Conservation (phyloP, 2,329 filamentous ascomycete species). For the Aspergillus pseudotamarii region DNA sequence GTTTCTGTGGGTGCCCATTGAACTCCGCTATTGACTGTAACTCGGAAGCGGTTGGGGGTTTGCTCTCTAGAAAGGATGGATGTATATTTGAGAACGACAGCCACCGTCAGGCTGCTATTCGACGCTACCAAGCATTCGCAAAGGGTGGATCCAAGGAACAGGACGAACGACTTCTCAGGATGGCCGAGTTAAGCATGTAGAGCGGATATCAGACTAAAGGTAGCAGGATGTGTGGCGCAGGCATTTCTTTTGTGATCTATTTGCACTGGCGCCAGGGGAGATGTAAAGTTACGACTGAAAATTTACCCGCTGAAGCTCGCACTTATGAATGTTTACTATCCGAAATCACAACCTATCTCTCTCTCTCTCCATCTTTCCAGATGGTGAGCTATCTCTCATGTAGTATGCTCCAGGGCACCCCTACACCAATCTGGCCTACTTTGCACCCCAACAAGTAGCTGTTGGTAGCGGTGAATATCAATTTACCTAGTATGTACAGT, state of each 20-base stretch:
- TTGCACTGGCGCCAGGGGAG: background rate
- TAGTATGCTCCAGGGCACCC: background rate
- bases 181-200: constrained; percentile 6
- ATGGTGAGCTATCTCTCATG: background rate
- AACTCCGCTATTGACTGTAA: background rate
- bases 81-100: constrained; percentile 1
- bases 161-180: constrained; percentile 27
- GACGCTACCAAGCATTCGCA: constrained; percentile 32
- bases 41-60: background rate
- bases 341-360: background rate
- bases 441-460: background rate
- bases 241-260: background rate
- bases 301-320: background rate
- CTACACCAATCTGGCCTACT: background rate
- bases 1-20: constrained; percentile 33
- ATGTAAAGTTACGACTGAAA: background rate
- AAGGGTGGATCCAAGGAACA: constrained; percentile 33
- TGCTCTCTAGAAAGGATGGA: background rate
- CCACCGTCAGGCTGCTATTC: constrained; percentile 10
- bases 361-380: background rate
- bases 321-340: background rate
- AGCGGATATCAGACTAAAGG: background rate
- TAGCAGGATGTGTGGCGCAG: background rate
- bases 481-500: constrained; percentile 17
- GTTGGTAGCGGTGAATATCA: background rate